Conservation (phyloP, 139 green algal genomes). For the Micractinium sp. region DNA sequence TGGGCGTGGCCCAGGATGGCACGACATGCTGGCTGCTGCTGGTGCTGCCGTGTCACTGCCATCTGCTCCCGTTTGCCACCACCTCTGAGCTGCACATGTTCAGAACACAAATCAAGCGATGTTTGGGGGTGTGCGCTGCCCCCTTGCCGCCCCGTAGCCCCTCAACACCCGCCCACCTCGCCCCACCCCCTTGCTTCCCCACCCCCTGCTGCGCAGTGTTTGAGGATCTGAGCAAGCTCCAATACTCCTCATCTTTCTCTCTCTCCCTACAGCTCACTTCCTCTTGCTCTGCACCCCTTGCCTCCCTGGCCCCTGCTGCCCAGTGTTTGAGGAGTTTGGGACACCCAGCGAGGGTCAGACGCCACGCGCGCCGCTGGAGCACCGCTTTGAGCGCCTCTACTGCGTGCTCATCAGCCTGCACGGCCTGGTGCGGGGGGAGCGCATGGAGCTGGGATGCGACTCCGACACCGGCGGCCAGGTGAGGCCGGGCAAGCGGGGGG, state of each 20-base stretch:
- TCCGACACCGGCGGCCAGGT: conserved; percentile 93
- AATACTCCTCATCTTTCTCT: background rate
- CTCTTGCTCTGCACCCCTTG: background rate
- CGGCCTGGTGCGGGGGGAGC: conserved; percentile 83
- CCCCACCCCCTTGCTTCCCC: no score
- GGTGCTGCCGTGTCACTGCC: no score
- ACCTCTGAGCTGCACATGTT: no score
- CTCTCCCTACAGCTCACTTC: background rate
- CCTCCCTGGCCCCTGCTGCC: background rate
- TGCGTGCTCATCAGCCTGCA: conserved; percentile 89
- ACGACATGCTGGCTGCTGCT: background rate
- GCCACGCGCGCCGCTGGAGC: conserved; percentile 29
- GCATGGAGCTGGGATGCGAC: conserved; percentile 95
- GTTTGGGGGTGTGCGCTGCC: no score
- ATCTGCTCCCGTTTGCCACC: no score
- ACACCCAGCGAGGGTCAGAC: conserved; percentile 23
- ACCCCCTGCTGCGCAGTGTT: no score
- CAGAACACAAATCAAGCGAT: no score
- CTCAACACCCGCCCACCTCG: background rate
- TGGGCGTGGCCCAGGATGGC: no score
- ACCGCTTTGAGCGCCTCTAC: conserved; percentile 76
- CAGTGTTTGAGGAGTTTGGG: conserved; percentile 45
- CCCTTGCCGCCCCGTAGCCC: background rate
- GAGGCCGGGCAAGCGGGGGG: background rate
- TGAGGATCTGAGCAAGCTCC: no score